Conservation (phyloP, 495 filamentous ascomycete genomes). For the Penicillium maclennaniae region DNA sequence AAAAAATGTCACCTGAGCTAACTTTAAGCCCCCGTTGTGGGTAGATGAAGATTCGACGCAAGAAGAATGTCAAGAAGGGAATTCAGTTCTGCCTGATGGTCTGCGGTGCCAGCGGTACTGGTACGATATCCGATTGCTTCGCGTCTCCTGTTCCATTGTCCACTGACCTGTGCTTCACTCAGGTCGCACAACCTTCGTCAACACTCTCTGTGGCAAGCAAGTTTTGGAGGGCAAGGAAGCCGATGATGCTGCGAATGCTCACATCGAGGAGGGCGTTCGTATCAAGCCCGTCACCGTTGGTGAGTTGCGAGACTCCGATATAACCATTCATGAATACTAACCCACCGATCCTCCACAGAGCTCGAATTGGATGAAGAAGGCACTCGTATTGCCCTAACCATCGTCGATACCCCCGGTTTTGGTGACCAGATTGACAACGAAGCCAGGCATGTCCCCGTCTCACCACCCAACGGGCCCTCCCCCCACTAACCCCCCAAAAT, state of each 20-base stretch:
- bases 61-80: constrained; percentile 99
- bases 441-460: constrained; percentile 64
- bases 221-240: constrained; percentile 85
- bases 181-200: constrained; percentile 99
- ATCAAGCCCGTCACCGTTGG: constrained; percentile 98
- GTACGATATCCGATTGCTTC: constrained; percentile 48
- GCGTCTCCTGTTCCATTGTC: constrained; percentile 23
- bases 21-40: constrained; percentile 18
- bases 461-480: not conserved
- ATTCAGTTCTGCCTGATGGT: constrained; percentile 99
- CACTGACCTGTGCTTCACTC: constrained; percentile 21
- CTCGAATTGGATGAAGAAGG: constrained; percentile 97
- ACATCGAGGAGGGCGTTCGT: constrained; percentile 92
- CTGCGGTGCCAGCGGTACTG: constrained; percentile 96
- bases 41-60: constrained; percentile 92
- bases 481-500: constrained; percentile 24
- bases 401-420: constrained; percentile 97
- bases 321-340: constrained; percentile 1
- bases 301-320: constrained; percentile 44
- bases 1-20: constrained; percentile 23
- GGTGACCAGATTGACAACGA: constrained; percentile 99
- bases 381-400: constrained; percentile 94
- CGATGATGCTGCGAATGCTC: constrained; percentile 82
- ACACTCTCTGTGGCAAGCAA: constrained; percentile 94
- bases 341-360: constrained; percentile 50